phyloP scores from a whole-genome alignment of 2,329 filamentous ascomycete species.

The Penicillium sp. region DNA sequence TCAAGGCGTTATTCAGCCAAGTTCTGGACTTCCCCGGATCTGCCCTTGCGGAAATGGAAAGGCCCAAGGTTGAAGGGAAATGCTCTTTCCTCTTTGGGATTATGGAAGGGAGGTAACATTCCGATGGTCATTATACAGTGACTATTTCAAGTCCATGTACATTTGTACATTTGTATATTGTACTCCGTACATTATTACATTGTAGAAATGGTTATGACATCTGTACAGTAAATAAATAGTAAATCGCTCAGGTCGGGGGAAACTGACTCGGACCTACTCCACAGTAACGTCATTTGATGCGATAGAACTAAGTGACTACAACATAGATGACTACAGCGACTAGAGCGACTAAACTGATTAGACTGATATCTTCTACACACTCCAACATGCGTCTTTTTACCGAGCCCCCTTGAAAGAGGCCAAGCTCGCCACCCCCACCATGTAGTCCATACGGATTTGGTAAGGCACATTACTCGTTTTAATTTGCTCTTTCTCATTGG shows the following conservation, averaged over 20 bases:
- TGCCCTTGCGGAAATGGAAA: not conserved
- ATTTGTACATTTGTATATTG: no score
- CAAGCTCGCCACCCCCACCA: slow-evolving; percentile 14
- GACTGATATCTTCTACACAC: not conserved
- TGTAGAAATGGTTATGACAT: no score
- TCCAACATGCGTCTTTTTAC: not conserved
- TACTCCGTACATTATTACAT: no score
- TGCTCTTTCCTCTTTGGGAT: not conserved
- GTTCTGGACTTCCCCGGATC: not conserved
- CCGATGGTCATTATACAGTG: not conserved
- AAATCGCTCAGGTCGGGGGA: slow-evolving; percentile 1
- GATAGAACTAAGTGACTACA: not conserved
- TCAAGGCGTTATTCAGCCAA: not conserved
- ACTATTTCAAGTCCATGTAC: no score
- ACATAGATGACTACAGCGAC: no score
- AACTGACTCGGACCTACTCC: not conserved
- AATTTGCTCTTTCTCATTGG: not conserved
- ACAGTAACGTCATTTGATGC: not conserved
- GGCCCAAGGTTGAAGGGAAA: no score
- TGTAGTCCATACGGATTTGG: not conserved
- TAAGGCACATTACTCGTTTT: not conserved
- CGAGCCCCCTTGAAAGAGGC: not conserved
- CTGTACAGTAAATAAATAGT: not conserved
- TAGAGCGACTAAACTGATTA: not conserved
- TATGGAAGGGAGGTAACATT: not conserved